phyloP scores from a whole-genome alignment of 2,329 filamentous ascomycete species.

The Aspergillus fumigatus region DNA sequence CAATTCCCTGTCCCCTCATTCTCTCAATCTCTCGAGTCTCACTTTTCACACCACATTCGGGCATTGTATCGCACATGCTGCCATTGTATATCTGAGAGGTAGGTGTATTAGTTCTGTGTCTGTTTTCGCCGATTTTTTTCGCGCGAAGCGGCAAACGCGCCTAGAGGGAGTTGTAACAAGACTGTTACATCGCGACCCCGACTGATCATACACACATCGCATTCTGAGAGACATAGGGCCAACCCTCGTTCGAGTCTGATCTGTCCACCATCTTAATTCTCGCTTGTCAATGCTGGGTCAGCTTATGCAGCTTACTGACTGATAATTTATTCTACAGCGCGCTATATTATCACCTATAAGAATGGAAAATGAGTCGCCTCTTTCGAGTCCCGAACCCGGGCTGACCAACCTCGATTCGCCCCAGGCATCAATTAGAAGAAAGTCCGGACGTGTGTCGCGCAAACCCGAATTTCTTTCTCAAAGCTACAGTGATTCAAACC shows the following conservation, averaged over 20 bases:
- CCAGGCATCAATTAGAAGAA: slow-evolving; percentile 34
- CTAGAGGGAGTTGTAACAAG: neutral
- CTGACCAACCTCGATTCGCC: slow-evolving; percentile 16
- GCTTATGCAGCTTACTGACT: neutral
- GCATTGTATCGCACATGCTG: neutral
- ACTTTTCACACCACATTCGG: neutral
- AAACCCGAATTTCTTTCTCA: slow-evolving; percentile 42
- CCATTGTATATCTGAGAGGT: neutral
- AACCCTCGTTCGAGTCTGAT: neutral
- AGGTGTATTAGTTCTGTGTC: neutral
- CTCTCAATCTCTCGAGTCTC: neutral
- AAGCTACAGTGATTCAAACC: slow-evolving; percentile 24
- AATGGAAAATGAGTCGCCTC: slow-evolving; percentile 22
- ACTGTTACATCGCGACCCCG: neutral
- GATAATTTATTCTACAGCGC: neutral
- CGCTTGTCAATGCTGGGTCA: neutral
- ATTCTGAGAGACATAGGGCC: neutral
- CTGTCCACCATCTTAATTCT: neutral
- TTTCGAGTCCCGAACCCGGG: slow-evolving; percentile 16
- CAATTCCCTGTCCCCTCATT: neutral
- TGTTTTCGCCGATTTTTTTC: neutral
- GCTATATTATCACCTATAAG: neutral
- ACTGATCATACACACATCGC: neutral
- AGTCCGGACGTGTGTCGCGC: slow-evolving; percentile 41
- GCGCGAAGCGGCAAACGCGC: neutral